phyloP scores from a whole-genome alignment of 1,284 basidiomycete species.

The Microbotryum violaceum region DNA sequence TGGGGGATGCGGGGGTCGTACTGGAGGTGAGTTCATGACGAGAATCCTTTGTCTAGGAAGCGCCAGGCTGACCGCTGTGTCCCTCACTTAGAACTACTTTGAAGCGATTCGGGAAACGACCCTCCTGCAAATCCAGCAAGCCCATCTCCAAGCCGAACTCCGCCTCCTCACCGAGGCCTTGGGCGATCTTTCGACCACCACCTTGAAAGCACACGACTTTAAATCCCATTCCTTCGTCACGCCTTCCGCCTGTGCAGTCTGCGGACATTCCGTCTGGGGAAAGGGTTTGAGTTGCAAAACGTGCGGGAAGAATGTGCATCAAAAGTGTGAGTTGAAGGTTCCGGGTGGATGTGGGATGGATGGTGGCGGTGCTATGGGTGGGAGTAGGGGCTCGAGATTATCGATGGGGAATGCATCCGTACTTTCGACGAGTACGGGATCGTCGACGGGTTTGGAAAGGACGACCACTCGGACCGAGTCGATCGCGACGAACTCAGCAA shows the following conservation, averaged over 20 bases:
- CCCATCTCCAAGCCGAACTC: slow-evolving; percentile 54
- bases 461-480: neutral
- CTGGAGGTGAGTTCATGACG: slow-evolving; percentile 51
- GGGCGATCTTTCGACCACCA: slow-evolving; percentile 49
- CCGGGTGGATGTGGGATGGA: slow-evolving; percentile 58
- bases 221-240: slow-evolving; percentile 76
- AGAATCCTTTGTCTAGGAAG: too few relatives aligned
- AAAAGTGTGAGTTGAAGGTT: slow-evolving; percentile 77
- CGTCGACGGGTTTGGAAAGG: neutral
- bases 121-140: slow-evolving; percentile 51
- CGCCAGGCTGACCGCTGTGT: neutral
- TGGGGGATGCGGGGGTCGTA: slow-evolving; percentile 58
- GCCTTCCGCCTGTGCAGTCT: slow-evolving; percentile 68
- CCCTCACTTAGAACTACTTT: slow-evolving; percentile 52
- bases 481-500: neutral
- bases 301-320: slow-evolving; percentile 71
- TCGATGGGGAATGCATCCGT: neutral
- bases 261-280: slow-evolving; percentile 75
- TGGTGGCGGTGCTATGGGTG: slow-evolving; percentile 12
- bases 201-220: slow-evolving; percentile 56
- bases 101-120: slow-evolving; percentile 57
- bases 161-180: slow-evolving; percentile 57
- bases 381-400: slow-evolving; percentile 2
- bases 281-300: slow-evolving; percentile 71
- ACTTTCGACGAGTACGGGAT: neutral